Conservation (phyloP, 202 grass and related monocot genomes). For the Carex arenaria region DNA sequence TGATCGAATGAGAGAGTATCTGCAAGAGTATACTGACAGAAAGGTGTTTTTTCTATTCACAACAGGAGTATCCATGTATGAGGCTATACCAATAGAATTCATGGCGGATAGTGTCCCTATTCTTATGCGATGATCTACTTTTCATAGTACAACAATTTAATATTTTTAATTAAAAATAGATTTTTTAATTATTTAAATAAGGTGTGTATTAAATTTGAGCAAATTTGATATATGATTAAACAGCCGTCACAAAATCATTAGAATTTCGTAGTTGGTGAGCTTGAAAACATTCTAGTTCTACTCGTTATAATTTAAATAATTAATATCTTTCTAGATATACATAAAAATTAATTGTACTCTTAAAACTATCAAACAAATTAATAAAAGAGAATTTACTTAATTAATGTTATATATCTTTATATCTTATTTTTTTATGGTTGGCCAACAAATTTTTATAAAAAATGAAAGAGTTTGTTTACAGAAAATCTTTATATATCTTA, state of each 20-base stretch:
- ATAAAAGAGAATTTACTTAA: background rate
- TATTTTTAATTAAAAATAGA: background rate
- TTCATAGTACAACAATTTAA: background rate
- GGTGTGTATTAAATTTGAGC: background rate
- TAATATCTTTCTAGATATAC: background rate
- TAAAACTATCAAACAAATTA: background rate
- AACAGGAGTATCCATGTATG: too few species aligned
- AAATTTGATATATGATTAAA: background rate
- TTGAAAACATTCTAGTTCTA: too few species aligned
- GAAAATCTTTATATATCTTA: background rate
- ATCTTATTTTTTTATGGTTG: too few species aligned
- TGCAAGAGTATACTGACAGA: too few species aligned
- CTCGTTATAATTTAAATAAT: background rate
- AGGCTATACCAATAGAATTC: too few species aligned
- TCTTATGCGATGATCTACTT: background rate
- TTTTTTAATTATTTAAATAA: background rate
- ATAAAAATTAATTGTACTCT: background rate
- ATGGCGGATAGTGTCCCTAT: too few species aligned
- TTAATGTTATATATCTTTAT: too few species aligned
- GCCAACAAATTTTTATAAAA: too few species aligned
- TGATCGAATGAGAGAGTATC: background rate
- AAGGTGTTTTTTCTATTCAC: too few species aligned
- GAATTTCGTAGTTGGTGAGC: background rate
- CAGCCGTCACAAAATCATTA: background rate
- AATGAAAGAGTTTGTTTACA: too few species aligned